Base-by-base conservation (phyloP, 345 rosid genomes). In the Psidium guajava region DNA sequence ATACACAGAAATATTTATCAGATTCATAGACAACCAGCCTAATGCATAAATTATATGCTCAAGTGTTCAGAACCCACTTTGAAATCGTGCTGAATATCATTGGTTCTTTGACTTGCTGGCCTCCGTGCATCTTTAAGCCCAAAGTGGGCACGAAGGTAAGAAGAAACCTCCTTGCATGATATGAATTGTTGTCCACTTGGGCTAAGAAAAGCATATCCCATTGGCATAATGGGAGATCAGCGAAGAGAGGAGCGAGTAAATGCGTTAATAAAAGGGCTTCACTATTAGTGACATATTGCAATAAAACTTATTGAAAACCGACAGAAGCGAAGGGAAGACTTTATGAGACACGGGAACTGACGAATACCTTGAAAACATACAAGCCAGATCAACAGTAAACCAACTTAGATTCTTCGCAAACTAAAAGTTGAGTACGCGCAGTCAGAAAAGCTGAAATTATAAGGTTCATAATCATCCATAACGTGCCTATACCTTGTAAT, bases 171-270 rank as follows among this genome's bases (percentile, higher is more conserved):
- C 88, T 90, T 93, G 91, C 96, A 95, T 28, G 95, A 91, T 58
- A 91, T 5, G 91, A 95, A 93, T 7, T 95, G 98, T 74, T 90
- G 90, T 84, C 98, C 98, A 85, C 89, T 89, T 5, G 98, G 95
- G 86, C 97, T 94, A 91, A 36, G 47, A 89, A 84, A 84, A 83
- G 32, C 18, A 32, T 56, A 64, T 32, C 44, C 13, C 47, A 69
- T 83, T n/a, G 69, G 51, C 21, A 83, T 54, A 54, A 32, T 20
- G 57, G 59, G 85, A 86, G 58, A 80, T 20, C 83, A 58, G 22
- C 10, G 16, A 77, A 6, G 13, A 20, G 44, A 32, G 47, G 7
- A 69, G 47, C 22, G 6, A 69, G 12, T 32, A 69, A 69, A 18
- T 69, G 77, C 21, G 24, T 32, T 9, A 69, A 69, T 20, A 11